Conservation (phyloP, 176 grass and related monocot genomes). For the Triticum aestivum region IWGSC_CS_RefSeq_v2.1 NC_057811.1:104727923-104728422, state of each 20-base stretch:
- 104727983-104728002: neutral
- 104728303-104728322: neutral
- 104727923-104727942: too few relatives aligned
- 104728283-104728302: neutral
- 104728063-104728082: neutral
- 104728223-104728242: neutral
- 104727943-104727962: neutral
- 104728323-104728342: too few relatives aligned
- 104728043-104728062: conserved; percentile 18
- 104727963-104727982: neutral
- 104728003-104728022: neutral
- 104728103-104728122: conserved; percentile 16
- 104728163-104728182: conserved; percentile 36
- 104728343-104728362: too few relatives aligned
- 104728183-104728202: too few relatives aligned
- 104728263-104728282: conserved; percentile 7
- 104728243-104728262: conserved; percentile 30
- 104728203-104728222: neutral
- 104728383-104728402: neutral
- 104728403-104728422: too few relatives aligned
- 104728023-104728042: neutral
- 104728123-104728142: neutral
- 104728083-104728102: conserved; percentile 16
- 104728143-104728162: too few relatives aligned
- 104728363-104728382: too few relatives aligned